Evolutionary conservation across 2,329 filamentous ascomycete species (phyloP), one percentile per base, ranked within the genome.

Genomic region (Orbilia javanica): DNA sequence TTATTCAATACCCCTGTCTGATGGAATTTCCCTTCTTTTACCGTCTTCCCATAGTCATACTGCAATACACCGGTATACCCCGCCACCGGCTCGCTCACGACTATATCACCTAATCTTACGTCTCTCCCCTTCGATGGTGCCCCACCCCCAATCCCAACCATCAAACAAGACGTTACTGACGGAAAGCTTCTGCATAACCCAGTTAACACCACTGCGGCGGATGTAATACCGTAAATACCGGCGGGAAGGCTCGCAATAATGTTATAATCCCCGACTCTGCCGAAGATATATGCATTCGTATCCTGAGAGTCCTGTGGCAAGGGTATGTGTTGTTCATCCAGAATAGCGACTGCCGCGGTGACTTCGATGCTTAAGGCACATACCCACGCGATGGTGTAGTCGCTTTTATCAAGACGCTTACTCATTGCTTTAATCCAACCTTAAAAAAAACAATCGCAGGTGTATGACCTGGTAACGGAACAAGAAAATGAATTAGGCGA

Each of bases 371-470:
- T 60, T 10, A 81, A 39, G 4, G 80, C 80, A 50, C 73, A 75
- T 5, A 81, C 75, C 80, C 80, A 81, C 27, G 79, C 80, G 0
- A 81, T 62, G 0, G 50, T 79, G 25, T 80, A 81, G 34, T 68
- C 57, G 5, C 42, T 48, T 31, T 31, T 25, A 18, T 20, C 10
- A 15, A 7, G 15, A 3, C 39, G 6, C 39, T 5, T 3, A 4
- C 15, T 44, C 39, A 44, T 44, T 13, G 8, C 5, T 44, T 44
- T 34, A 5, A 4, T 10, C 5, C 4, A 34, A 34, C 10, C 10
- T 34, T 10, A 10, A 34, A 34, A 4, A 5, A 34, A 34, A 34
- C 10, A 5, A 10, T 4, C 10, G 4, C 10, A 34, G 31, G 31
- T 34, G 4, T 34, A n/a, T n/a, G n/a, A n/a, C n/a, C n/a, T n/a